Evolutionary conservation across 257 asterid species (phyloP), one percentile per base, ranked within the genome.

Genomic region (Solanum sejunctum): DNA sequence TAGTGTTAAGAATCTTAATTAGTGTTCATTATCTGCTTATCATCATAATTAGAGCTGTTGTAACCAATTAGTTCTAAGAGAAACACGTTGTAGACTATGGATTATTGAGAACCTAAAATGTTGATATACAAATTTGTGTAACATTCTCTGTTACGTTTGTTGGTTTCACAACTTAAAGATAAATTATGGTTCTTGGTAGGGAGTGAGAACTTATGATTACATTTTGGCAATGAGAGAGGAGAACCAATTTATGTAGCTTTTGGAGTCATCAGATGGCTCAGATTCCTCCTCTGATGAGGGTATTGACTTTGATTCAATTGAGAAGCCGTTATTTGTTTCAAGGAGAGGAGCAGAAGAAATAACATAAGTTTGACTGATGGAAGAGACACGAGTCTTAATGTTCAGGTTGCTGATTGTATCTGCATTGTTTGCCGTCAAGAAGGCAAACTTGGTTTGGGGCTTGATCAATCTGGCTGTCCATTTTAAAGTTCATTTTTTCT

Each of bases 121-220:
- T 77, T 23, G 17, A 26, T 3, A 5, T 11, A 77, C 26, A 11
- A 77, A 45, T 77, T 75, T 23, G 63, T 45, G 36, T 69, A 52
- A 52, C 69, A 66, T 16, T 77, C 82, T 51, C 64, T 23, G 82
- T 77, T 26, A 52, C 51, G 23, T 77, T 77, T 23, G 23, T 83
- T 67, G 78, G 73, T 83, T 52, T 26, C 66, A 41, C 26, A 15
- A 20, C 54, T 51, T 26, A 52, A 36, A 55, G 77, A 73, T 54
- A 17, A 70, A 23, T 15, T 45, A 21, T 60, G 41, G 21, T 81
- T 41, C n/a, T 88, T 84, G 85, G 84, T 93, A 96, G 98, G 99
- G 98, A 84, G 95, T 96, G 90, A 92, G 97, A 88, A 96, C 99
- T 36, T 95, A 96, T 84, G 99, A 96, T 81, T 96, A 95, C 88